phyloP scores from a whole-genome alignment of 805 yeast genomes.

The Blastobotrys americana region DNA sequence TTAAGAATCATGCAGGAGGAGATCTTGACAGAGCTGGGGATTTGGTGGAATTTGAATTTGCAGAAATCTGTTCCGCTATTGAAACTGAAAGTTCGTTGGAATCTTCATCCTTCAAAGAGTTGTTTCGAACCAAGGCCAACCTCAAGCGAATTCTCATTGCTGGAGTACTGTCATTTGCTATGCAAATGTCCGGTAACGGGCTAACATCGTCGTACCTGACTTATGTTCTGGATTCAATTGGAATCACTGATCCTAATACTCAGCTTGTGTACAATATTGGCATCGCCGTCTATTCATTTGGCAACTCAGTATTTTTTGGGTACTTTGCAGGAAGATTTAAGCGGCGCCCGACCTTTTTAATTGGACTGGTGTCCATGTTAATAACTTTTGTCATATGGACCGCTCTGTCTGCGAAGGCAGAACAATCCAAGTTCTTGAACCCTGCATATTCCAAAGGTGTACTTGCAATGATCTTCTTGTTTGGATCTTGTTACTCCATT shows the following conservation, averaged over 20 bases:
- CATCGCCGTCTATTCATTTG: conserved; percentile 9
- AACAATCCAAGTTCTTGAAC: conserved; percentile 6
- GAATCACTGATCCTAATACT: conserved; percentile 34
- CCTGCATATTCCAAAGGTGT: conserved; percentile 9
- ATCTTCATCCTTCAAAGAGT: neutral
- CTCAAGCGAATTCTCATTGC: conserved; percentile 9
- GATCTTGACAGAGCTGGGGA: conserved; percentile 5
- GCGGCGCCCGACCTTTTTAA: conserved; percentile 12
- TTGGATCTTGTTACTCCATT: conserved; percentile 11
- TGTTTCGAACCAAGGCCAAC: conserved; percentile 8
- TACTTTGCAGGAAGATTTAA: conserved; percentile 12
- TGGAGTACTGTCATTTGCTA: conserved; percentile 3
- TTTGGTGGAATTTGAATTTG: conserved; percentile 13
- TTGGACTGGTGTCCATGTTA: conserved; percentile 11
- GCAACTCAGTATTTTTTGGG: conserved; percentile 10
- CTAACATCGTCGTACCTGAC: conserved; percentile 37
- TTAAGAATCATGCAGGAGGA: conserved; percentile 11
- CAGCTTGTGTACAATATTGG: conserved; percentile 17
- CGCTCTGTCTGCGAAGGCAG: conserved; percentile 9
- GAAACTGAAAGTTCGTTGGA: neutral
- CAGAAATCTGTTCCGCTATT: conserved; percentile 11
- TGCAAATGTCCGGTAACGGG: conserved; percentile 15
- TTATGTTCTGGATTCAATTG: conserved; percentile 47
- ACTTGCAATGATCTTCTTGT: conserved; percentile 15
- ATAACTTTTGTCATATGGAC: conserved; percentile 32